Evolutionary conservation across 495 filamentous ascomycete species (phyloP), one percentile per base, ranked within the genome.

Genomic region (Wilcoxina mikolae): DNA sequence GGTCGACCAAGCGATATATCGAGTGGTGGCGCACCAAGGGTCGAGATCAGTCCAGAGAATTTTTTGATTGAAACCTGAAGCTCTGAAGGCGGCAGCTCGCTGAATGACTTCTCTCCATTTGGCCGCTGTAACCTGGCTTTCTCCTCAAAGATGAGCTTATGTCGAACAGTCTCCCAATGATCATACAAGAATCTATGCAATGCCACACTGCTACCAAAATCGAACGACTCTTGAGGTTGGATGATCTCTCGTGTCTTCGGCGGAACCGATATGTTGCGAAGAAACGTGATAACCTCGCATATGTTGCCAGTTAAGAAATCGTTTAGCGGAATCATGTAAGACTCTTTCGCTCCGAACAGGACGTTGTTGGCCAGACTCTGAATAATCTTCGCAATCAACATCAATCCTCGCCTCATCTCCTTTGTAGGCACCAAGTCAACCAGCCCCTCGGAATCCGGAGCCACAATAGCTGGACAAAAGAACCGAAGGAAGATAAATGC

Each of bases 331-430:
- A 76, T 76, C 79, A 83, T 83, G 59, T 77, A 83, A 11, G 78
- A 74, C 62, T 83, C 79, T 63, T 83, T 83, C 25, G 76, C 76
- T n/a, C 79, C 79, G 54, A 83, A 82, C 1, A 81, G 69, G 27
- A 83, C 79, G 58, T 83, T 83, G 56, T 83, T 83, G 27, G 79
- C 79, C 39, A 83, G 67, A 60, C 80, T 81, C 56, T 83, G 79
- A 25, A 83, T 75, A 52, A 83, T 74, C 59, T 83, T 83, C 18
- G 79, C 78, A 51, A 83, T 80, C 25, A 83, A 71, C 23, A 83
- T 70, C 24, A 83, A 67, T 2, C 79, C 79, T 52, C 79, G 71
- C 18, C 79, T 72, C 76, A 81, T 79, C 55, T 81, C 77, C 60
- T 81, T 82, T 3, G 78, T 77, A 11, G 77, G 78, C 11, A 76